Base-by-base conservation (phyloP, 2,329 filamentous ascomycete genomes). In the Akanthomyces lecanii region DNA sequence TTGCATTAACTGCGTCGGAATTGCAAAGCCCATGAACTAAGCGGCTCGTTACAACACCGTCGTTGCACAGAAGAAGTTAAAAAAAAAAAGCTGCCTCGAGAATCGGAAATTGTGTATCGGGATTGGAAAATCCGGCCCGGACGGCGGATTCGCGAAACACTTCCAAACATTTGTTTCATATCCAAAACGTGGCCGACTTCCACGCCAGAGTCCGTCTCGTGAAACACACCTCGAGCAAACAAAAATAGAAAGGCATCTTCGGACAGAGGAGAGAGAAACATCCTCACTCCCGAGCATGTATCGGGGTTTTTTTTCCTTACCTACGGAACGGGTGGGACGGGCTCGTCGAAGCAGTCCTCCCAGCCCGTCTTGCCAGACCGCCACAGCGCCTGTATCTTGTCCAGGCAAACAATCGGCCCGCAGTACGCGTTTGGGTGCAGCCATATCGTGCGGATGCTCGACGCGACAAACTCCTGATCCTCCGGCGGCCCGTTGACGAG, bases 311-410 rank as follows among this genome's bases (percentile, higher is more conserved):
- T 18, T 3, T 18, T 36, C n/a, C 14, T 23, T 23, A 1, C 21
- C n/a, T 51, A 53, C 28, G 50, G 50, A 21, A 53, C 6, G 6
- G 50, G 50, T 7, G 50, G 16, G 2, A 38, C 50, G 10, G 54
- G 54, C 25, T 47, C 38, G n/a, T 57, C 25, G 6, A 57, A 57
- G n/a, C 54, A 57, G 28, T 57, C 54, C 25, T 57, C 54, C 54
- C 42, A 57, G 38, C 40, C 40, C 25, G 54, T 30, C 40, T 45
- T 57, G 5, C 54, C 54, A 18, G 54, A 57, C 25, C 12, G 25
- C 54, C 54, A 57, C 21, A 57, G 42, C 42, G 40, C 38, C 23
- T 33, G 54, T 18, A 57, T 25, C 40, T 45, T 57, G 16, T n/a
- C 25, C 10, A 47, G n/a, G 38, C 40, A 45, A 23, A 57, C 38